These are phyloP conservation scores for Wickerhamiella nectarea DNA, from an alignment of 805 yeast species.

Conservation along the genomic window DNA sequence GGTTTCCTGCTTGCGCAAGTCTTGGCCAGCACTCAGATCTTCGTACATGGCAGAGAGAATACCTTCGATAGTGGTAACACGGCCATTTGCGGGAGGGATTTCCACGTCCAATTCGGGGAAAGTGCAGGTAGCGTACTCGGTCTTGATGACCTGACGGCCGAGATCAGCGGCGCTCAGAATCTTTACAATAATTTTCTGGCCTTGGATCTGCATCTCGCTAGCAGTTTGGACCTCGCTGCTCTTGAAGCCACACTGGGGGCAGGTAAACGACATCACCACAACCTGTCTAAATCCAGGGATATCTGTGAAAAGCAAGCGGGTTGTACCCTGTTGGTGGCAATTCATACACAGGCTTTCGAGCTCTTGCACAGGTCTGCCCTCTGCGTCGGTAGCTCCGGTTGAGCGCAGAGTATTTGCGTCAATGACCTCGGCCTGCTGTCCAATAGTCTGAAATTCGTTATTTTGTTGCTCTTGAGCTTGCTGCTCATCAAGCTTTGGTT, in stretches of 20 bases:
- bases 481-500: slow-evolving; percentile 3
- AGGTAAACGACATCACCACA: slow-evolving; percentile 84
- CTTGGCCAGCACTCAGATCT: slow-evolving; percentile 72
- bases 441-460: slow-evolving; percentile 10
- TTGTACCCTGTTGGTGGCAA: slow-evolving; percentile 75
- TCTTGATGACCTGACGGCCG: slow-evolving; percentile 81
- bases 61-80: slow-evolving; percentile 86
- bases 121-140: slow-evolving; percentile 69
- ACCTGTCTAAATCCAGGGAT: slow-evolving; percentile 89
- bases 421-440: slow-evolving; percentile 29
- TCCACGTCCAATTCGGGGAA: slow-evolving; percentile 81
- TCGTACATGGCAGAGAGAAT: slow-evolving; percentile 67
- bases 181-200: slow-evolving; percentile 55
- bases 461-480: background rate
- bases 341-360: slow-evolving; percentile 92
- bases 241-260: slow-evolving; percentile 87
- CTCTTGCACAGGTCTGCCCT: slow-evolving; percentile 92
- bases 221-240: slow-evolving; percentile 97
- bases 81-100: slow-evolving; percentile 91
- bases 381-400: slow-evolving; percentile 70
- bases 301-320: slow-evolving; percentile 68
- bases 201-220: slow-evolving; percentile 77
- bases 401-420: slow-evolving; percentile 37
- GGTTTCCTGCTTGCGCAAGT: slow-evolving; percentile 55
- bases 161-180: slow-evolving; percentile 60